Base-by-base conservation (phyloP, 2,329 filamentous ascomycete species). In the Fusarium abutilonis region DNA sequence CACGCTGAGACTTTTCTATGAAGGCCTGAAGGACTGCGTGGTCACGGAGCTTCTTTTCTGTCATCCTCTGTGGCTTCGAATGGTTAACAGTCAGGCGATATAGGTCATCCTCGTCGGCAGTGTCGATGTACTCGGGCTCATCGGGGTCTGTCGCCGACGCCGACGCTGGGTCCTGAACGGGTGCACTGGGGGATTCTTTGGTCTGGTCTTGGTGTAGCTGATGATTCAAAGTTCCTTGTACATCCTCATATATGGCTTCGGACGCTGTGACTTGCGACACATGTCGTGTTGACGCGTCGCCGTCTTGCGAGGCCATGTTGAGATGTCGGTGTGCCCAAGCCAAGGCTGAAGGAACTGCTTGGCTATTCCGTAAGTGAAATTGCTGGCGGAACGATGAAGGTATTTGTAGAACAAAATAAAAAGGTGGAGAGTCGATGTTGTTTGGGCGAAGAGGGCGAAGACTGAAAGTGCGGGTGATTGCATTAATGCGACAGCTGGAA, bases 31-130 rank as follows among this genome's bases (percentile, higher is more conserved):
- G 85, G 28, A 77, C 77, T 2, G 79, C 77, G 57, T 82, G 79
- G 44, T 87, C 82, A 4, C 73, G 73, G 11, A 79, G 79, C 48
- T 82, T 83, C 63, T 78, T 80, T 41, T 83, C 77, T 1, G 78
- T 78, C n/a, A 78, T 70, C 41, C 74, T 78, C 19, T 70, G 74
- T 9, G 73, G 70, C 36, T 75, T 72, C 10, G 70, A 59, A 3
- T 72, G 63, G 29, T 76, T 76, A 31, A 72, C 40, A 1, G 59
- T 68, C 4, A 73, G 69, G 8, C 69, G 70, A 17, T 75, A 73
- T 9, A 58, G 64, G 9, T 71, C 64, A 26, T 74, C 64, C 14
- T 74, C 70, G 14, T 67, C 63, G 19, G 65, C 62, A 5, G 54
- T 58, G 23, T 67, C 64, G 31, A 47, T 19, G 28, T 65, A 51